Percentiles rank a stretch among this genome's conserved stretches.
Conservation (phyloP, 352 stramenopile genomes). For the Phytopythium ostracodes region DNA sequence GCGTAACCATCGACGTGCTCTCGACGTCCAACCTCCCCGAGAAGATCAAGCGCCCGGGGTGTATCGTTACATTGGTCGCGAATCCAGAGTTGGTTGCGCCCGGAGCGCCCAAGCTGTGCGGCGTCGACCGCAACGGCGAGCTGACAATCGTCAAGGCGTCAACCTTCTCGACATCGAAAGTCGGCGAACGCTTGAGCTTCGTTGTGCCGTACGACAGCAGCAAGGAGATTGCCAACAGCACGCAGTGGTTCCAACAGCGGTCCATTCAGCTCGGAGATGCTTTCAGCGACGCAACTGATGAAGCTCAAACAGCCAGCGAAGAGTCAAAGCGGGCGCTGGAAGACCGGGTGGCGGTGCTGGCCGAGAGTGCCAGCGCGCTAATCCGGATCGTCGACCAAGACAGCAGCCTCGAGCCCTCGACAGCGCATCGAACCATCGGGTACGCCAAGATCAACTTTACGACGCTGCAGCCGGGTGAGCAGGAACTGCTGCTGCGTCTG, state of each 20-base stretch:
- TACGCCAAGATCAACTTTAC: slow-evolving; percentile 51
- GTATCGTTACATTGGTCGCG: slow-evolving; percentile 44
- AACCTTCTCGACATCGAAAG: slow-evolving; percentile 11
- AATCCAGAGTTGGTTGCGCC: slow-evolving; percentile 17
- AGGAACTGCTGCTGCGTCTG: slow-evolving; percentile 37
- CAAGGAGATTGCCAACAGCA: slow-evolving; percentile 7
- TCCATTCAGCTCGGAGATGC: slow-evolving; percentile 21
- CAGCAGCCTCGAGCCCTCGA: not conserved
- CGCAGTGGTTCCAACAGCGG: slow-evolving; percentile 27
- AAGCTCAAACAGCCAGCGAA: not conserved
- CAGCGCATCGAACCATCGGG: slow-evolving; percentile 20
- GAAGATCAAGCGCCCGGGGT: slow-evolving; percentile 22
- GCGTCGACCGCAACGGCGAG: slow-evolving; percentile 19
- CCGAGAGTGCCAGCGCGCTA: slow-evolving; percentile 37
- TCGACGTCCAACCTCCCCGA: slow-evolving; percentile 41
- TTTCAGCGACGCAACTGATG: not conserved
- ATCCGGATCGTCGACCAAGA: slow-evolving; percentile 43
- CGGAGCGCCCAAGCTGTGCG: slow-evolving; percentile 1
- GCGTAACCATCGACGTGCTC: slow-evolving; percentile 40
- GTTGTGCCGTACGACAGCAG: slow-evolving; percentile 13
- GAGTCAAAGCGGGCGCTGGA: slow-evolving; percentile 11
- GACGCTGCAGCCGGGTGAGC: slow-evolving; percentile 24
- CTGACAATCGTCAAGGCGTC: slow-evolving; percentile 18
- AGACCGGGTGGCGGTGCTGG: slow-evolving; percentile 22
- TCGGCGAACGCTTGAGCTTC: slow-evolving; percentile 10